Evolutionary conservation across 2,329 filamentous ascomycete genomes (phyloP).

Genomic region (Calonectria pteridis): DNA sequence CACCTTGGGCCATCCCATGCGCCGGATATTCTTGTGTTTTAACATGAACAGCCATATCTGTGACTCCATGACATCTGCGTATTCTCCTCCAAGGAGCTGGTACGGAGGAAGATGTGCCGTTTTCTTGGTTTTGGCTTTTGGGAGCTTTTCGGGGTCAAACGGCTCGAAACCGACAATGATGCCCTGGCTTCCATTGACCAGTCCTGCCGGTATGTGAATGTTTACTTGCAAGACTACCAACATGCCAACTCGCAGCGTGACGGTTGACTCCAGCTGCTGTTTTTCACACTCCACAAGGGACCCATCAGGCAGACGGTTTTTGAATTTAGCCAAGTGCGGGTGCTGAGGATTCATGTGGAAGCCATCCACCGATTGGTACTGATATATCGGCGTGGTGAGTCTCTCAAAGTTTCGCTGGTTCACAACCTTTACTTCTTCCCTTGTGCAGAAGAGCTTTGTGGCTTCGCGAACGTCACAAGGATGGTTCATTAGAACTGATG

Average conservation of each 20-base stretch:
- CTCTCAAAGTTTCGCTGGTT: slow-evolving; percentile 27
- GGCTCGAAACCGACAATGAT: slow-evolving; percentile 37
- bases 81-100: slow-evolving; percentile 8
- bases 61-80: neutral
- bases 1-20: slow-evolving; percentile 48
- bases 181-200: slow-evolving; percentile 45
- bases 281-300: slow-evolving; percentile 25
- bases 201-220: slow-evolving; percentile 13
- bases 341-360: slow-evolving; percentile 13
- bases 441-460: slow-evolving; percentile 29
- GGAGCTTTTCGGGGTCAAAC: slow-evolving; percentile 4
- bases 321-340: slow-evolving; percentile 7
- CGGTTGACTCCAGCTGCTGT: slow-evolving; percentile 24
- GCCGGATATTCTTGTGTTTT: neutral
- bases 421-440: slow-evolving; percentile 15
- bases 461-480: slow-evolving; percentile 50
- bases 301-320: slow-evolving; percentile 10
- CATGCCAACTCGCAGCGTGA: slow-evolving; percentile 33
- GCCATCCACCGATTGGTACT: slow-evolving; percentile 27
- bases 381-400: slow-evolving; percentile 13
- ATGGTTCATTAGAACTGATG: slow-evolving; percentile 59
- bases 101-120: neutral
- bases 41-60: slow-evolving; percentile 30
- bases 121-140: neutral
- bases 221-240: slow-evolving; percentile 43